phyloP scores from a whole-genome alignment of 257 asterid species.

The Plantago elongata region DNA sequence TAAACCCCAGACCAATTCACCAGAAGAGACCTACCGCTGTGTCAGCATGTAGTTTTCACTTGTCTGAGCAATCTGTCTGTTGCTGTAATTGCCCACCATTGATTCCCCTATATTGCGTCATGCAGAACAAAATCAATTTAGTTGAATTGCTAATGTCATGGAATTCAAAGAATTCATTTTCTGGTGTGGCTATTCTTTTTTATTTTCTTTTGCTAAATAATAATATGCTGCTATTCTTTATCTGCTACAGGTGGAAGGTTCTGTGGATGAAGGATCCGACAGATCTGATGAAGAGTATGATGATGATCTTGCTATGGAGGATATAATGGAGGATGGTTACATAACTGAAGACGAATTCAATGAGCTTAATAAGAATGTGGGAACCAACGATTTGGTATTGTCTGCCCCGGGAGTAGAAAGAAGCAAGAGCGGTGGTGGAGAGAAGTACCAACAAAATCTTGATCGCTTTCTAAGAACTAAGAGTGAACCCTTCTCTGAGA shows the following conservation, averaged over 20 bases:
- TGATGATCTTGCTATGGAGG: slow-evolving; percentile 83
- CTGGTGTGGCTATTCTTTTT: neutral
- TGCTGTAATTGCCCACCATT: neutral
- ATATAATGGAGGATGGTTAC: slow-evolving; percentile 44
- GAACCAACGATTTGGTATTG: slow-evolving; percentile 13
- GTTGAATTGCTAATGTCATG: neutral
- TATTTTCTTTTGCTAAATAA: neutral
- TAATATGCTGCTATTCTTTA: slow-evolving; percentile 7
- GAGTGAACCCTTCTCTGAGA: slow-evolving; percentile 34
- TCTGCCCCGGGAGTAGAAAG: slow-evolving; percentile 24
- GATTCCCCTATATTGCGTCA: neutral
- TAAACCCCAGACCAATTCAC: too few relatives aligned
- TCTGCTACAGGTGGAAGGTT: slow-evolving; percentile 64
- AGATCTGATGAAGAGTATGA: slow-evolving; percentile 90
- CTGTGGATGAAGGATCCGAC: slow-evolving; percentile 82
- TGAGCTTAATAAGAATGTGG: slow-evolving; percentile 18
- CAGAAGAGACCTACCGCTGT: neutral
- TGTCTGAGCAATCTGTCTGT: slow-evolving; percentile 6
- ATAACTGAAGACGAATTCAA: slow-evolving; percentile 43
- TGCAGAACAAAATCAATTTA: neutral
- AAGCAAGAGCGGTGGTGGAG: slow-evolving; percentile 15
- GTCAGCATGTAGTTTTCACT: too few relatives aligned
- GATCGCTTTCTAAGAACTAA: slow-evolving; percentile 36
- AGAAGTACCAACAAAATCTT: slow-evolving; percentile 34
- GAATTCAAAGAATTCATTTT: neutral